Conservation (phyloP, 257 asterid genomes). For the Scutellaria galericulata region DNA sequence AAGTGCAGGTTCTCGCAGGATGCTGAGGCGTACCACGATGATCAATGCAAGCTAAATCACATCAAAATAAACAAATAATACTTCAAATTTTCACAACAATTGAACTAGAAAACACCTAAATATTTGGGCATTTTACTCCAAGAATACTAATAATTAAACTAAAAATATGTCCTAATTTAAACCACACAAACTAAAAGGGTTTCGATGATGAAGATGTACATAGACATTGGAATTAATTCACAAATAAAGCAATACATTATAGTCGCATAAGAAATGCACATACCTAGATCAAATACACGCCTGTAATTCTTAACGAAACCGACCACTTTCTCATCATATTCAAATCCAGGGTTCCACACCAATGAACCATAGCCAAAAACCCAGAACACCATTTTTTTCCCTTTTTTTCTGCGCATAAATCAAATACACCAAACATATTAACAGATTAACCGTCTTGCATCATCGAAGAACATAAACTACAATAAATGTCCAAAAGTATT, state of each 20-base stretch:
- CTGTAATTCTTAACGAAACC: conserved; percentile 81
- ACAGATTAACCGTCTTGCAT: conserved; percentile 17
- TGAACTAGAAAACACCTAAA: not conserved
- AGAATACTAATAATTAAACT: not conserved
- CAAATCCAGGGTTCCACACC: conserved; percentile 96
- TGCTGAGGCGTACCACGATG: conserved; percentile 93
- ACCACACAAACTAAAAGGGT: conserved; percentile 3
- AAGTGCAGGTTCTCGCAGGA: conserved; percentile 91
- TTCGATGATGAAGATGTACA: conserved; percentile 1
- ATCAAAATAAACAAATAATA: conserved; percentile 3
- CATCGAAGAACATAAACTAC: not conserved
- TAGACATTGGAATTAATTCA: not conserved
- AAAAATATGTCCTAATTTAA: conserved; percentile 10
- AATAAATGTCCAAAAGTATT: not conserved
- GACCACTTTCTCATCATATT: conserved; percentile 71
- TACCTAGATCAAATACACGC: conserved; percentile 67
- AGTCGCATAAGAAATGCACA: not conserved
- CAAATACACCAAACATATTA: conserved; percentile 20
- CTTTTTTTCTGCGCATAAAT: conserved; percentile 18
- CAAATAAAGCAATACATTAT: not conserved
- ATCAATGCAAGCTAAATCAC: conserved; percentile 79
- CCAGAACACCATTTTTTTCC: conserved; percentile 73
- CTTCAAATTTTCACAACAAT: not conserved
- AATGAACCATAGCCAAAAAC: conserved; percentile 87
- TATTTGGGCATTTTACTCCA: not conserved